Percentiles rank a stretch among this genome's conserved stretches.
These are phyloP conservation scores for Alloteropsis semialata DNA, from an alignment of 176 grass and related monocot genomes.

Conservation along the genomic window DNA sequence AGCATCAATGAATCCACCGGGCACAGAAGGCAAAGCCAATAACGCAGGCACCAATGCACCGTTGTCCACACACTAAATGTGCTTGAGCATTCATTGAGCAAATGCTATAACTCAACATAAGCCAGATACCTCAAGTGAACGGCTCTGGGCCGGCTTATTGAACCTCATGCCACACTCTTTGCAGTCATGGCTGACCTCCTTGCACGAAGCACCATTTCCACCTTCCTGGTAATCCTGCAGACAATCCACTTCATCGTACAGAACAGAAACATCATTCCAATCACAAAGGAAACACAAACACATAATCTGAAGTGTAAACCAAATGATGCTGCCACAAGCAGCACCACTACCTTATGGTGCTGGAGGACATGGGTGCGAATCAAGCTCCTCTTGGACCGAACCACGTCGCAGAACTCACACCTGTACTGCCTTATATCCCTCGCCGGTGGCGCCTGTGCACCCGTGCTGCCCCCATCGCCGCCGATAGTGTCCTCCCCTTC, in stretches of 20 bases:
- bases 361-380: conserved; percentile 49
- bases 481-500: neutral
- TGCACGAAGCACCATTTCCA: neutral
- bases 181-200: conserved; percentile 21
- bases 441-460: neutral
- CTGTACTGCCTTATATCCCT: conserved; percentile 56
- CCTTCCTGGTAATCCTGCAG: neutral
- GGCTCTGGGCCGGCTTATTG: conserved; percentile 56
- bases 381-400: conserved; percentile 60
- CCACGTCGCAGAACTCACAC: conserved; percentile 58
- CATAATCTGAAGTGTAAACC: neutral
- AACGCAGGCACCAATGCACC: no score
- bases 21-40: no score
- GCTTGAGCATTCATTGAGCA: neutral
- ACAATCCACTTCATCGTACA: conserved; percentile 36
- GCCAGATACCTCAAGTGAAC: conserved; percentile 50
- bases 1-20: no score
- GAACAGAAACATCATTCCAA: neutral
- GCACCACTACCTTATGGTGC: conserved; percentile 46
- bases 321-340: neutral
- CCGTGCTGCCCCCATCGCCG: neutral
- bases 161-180: conserved; percentile 49
- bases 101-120: neutral
- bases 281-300: neutral
- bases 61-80: no score